phyloP scores from a whole-genome alignment of 305 asterid genomes.

The Lippia alba region DNA sequence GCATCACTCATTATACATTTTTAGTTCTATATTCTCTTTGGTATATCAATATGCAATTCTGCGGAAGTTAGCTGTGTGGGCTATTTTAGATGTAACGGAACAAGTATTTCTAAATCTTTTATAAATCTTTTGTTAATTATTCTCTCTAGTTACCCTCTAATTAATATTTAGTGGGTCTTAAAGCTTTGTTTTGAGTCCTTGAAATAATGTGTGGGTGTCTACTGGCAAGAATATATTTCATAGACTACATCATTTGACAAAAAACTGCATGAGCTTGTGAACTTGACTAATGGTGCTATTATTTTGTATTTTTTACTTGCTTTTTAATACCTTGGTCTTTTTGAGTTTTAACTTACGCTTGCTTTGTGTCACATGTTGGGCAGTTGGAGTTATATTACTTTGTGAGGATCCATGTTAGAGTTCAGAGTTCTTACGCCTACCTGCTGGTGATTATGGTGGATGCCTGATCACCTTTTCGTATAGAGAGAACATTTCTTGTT shows the following conservation, averaged over 20 bases:
- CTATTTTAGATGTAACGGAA: conserved; percentile 2
- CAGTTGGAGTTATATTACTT: conserved; percentile 1
- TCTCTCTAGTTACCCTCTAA: conserved; percentile 1
- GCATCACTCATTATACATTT: not conserved
- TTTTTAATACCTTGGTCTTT: conserved; percentile 1
- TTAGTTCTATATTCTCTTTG: not conserved
- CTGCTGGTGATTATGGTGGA: not conserved
- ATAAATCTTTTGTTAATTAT: not conserved
- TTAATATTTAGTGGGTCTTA: not conserved
- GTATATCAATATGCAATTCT: conserved; percentile 4
- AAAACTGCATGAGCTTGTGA: conserved; percentile 15
- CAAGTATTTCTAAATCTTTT: conserved; percentile 6
- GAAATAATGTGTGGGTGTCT: not conserved
- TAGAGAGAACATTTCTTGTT: conserved; percentile 11
- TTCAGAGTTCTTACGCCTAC: not conserved
- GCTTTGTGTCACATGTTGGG: conserved; percentile 11
- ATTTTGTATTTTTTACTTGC: not conserved
- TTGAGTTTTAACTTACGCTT: conserved; percentile 15
- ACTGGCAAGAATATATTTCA: conserved; percentile 1
- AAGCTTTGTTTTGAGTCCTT: conserved; percentile 1
- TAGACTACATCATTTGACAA: not conserved
- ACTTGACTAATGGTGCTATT: conserved; percentile 3
- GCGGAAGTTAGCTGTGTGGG: conserved; percentile 13
- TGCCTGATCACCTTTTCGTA: not conserved
- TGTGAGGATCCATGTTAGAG: conserved; percentile 4